A percentile compares a stretch with the other conserved stretches of the same genome.
Evolutionary conservation across 2,329 filamentous ascomycete species (phyloP).

Genomic region (Exophiala dermatitidis): DNA sequence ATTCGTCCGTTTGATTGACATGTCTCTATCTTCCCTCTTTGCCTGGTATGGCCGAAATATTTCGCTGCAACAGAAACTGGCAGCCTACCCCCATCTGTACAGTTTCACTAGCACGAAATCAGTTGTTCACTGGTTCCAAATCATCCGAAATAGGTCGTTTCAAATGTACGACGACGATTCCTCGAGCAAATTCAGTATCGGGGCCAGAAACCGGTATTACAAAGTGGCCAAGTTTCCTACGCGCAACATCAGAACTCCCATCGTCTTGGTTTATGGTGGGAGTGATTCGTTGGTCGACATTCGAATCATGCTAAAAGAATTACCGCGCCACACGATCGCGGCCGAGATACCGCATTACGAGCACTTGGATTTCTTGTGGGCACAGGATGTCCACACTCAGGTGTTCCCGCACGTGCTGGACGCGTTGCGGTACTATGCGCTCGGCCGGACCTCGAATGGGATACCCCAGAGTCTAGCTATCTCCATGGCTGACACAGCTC

Average conservation of each 20-base stretch:
- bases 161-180: constrained; percentile 98
- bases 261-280: constrained; percentile 88
- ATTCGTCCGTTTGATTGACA: constrained; percentile 81
- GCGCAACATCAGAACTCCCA: constrained; percentile 90
- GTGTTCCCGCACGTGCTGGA: constrained; percentile 91
- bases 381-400: constrained; percentile 68
- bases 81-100: constrained; percentile 91
- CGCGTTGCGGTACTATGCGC: constrained; percentile 63
- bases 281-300: constrained; percentile 93
- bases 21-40: constrained; percentile 74
- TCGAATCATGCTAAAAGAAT: constrained; percentile 78
- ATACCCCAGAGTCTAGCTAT: constrained; percentile 19
- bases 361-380: constrained; percentile 96
- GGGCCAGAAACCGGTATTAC: constrained; percentile 72
- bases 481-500: constrained; percentile 21
- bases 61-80: constrained; percentile 76
- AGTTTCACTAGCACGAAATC: constrained; percentile 95
- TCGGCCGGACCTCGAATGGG: constrained; percentile 17
- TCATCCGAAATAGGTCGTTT: constrained; percentile 91
- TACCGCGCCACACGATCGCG: constrained; percentile 76
- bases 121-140: constrained; percentile 98
- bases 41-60: constrained; percentile 86
- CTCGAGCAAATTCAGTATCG: constrained; percentile 65
- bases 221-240: constrained; percentile 96
- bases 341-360: constrained; percentile 89